These are phyloP conservation scores for Reutealis trisperma DNA, from an alignment of 345 rosid genomes.

Conservation along the genomic window DNA sequence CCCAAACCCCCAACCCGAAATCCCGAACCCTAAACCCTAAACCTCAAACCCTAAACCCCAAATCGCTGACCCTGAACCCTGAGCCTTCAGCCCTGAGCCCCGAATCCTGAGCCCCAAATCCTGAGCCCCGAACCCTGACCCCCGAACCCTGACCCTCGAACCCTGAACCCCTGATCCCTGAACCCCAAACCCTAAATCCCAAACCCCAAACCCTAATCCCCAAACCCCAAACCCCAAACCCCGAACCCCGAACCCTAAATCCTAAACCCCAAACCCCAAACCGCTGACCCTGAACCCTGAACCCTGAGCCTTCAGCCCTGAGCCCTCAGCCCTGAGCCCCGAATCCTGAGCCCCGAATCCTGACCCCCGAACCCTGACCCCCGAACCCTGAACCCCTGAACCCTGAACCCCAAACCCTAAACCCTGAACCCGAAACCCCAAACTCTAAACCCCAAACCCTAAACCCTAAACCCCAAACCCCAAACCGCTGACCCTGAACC, in stretches of 20 bases:
- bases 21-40: conserved; percentile 4
- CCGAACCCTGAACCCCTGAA: conserved; percentile 11
- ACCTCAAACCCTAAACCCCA: conserved; percentile 1
- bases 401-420: neutral
- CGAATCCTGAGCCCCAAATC: neutral
- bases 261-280: conserved; percentile 10
- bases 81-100: neutral
- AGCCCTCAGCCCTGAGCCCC: too few relatives aligned
- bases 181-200: neutral
- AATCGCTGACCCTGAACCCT: neutral
- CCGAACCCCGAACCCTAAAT: neutral
- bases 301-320: neutral
- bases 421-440: too few relatives aligned
- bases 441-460: neutral
- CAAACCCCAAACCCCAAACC: conserved; percentile 2
- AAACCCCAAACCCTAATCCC: neutral
- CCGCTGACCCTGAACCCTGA: neutral
- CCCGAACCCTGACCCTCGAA: neutral
- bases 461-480: conserved; percentile 9
- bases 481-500: neutral
- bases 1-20: conserved; percentile 5
- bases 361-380: neutral
- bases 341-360: too few relatives aligned
- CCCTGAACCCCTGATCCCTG: neutral
- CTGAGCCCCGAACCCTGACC: neutral